These are phyloP conservation scores for Cornus suecica DNA, from an alignment of 148 eudicot species.

Conservation along the genomic window DNA sequence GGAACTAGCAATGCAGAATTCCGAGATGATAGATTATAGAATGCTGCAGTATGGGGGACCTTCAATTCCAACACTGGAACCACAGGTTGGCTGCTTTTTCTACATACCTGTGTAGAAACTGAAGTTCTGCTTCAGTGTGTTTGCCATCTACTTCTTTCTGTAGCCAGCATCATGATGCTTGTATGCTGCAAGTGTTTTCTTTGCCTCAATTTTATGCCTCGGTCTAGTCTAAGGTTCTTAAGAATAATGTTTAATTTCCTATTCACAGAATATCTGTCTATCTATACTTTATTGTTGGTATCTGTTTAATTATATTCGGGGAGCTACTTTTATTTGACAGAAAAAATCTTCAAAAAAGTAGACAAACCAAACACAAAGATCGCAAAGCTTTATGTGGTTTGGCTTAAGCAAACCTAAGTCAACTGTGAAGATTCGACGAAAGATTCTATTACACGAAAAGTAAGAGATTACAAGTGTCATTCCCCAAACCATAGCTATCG, in stretches of 20 bases:
- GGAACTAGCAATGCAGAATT: conserved; percentile 50
- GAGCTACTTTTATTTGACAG: background rate
- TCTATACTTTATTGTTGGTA: background rate
- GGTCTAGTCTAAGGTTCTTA: background rate
- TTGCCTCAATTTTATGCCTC: background rate
- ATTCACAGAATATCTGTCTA: background rate
- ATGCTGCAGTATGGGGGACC: conserved; percentile 36
- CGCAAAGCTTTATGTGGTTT: no score
- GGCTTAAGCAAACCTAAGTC: no score
- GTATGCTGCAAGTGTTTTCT: background rate
- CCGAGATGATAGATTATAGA: conserved; percentile 33
- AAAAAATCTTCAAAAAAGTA: no score
- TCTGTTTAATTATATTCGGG: background rate
- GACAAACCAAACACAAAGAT: no score
- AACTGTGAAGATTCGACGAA: no score
- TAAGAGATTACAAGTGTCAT: no score
- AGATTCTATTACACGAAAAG: no score
- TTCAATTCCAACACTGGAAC: conserved; percentile 64
- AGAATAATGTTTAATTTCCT: background rate
- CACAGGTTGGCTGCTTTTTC: conserved; percentile 57
- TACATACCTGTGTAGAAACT: background rate
- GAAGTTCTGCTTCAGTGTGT: conserved; percentile 1
- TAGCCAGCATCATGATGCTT: background rate
- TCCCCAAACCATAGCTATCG: no score
- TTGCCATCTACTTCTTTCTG: background rate